A percentile compares a stretch with the other conserved stretches of the same genome.
phyloP scores from a whole-genome alignment of 139 green algal species.

The Tetraselmis chui region DNA sequence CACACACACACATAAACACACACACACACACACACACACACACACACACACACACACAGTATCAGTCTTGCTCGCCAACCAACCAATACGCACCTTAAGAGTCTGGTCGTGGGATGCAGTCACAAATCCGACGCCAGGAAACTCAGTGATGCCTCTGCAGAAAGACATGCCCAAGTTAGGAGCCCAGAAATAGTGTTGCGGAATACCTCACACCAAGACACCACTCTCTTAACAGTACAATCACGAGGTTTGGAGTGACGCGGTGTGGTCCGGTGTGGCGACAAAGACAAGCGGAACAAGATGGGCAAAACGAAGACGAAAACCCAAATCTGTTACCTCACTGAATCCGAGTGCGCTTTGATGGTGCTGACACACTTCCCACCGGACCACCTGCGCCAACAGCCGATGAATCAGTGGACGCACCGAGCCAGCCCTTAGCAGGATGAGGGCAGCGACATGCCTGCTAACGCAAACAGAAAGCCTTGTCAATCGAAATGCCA shows the following conservation, averaged over 20 bases:
- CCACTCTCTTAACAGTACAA: not conserved
- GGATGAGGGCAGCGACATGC: too few relatives aligned
- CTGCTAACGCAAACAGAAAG: too few relatives aligned
- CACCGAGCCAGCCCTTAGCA: too few relatives aligned
- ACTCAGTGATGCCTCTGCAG: constrained; percentile 55
- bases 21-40: too few relatives aligned
- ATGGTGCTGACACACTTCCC: constrained; percentile 51
- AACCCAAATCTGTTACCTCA: constrained; percentile 45
- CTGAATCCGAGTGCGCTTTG: constrained; percentile 72
- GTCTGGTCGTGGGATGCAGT: constrained; percentile 88
- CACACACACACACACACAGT: not conserved
- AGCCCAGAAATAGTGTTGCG: too few relatives aligned
- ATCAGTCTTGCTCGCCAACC: too few relatives aligned
- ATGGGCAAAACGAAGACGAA: too few relatives aligned
- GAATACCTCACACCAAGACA: not conserved
- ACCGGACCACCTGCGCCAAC: constrained; percentile 10
- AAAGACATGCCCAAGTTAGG: not conserved
- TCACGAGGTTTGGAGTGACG: not conserved
- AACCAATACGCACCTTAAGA: constrained; percentile 39
- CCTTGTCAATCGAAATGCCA: too few relatives aligned
- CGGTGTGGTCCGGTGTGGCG: not conserved
- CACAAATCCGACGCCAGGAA: constrained; percentile 75
- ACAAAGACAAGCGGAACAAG: too few relatives aligned
- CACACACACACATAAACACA: too few relatives aligned
- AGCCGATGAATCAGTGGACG: too few relatives aligned